Base-by-base conservation (phyloP, 2,329 filamentous ascomycete genomes). In the Ascochyta lentis region DNA sequence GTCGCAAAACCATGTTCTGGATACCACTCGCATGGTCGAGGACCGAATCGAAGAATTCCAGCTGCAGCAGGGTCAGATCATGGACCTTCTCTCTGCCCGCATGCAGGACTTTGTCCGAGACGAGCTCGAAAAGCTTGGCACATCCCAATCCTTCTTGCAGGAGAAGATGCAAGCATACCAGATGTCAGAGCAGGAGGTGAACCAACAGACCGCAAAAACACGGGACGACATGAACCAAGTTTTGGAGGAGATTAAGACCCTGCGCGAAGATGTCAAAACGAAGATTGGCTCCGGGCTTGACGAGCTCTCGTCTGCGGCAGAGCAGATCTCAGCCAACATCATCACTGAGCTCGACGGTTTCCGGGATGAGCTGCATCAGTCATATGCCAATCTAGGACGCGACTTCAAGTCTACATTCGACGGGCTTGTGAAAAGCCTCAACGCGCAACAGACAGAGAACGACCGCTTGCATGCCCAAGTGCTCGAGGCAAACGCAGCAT, bases 341-440 rank as follows among this genome's bases (percentile, higher is more conserved):
- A 85, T 96, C 56, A 89, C 85, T 55, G 94, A 98, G 75, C 84
- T 99, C 57, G 85, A 87, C 29, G 83, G 84, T n/a, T 96, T 98
- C 68, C 92, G 97, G 73, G 85, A 82, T 45, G 87, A 87, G 73
- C 84, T 98, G 27, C 92, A 96, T 67, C 79, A 85, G 12, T 97
- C 94, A 0, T 97, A 96, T 74, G 89, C 88, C 63, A 84, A 86
- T 1, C 83, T 98, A 2, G 92, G 92, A 8, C 88, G 88, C 56
- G 92, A 98, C 64, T 92, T 96, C 79, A 96, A 94, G 72, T 79
- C 80, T 5, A 85, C 94, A 23, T 96, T 98, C 64, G 92, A 96
- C 61, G 88, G 90, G 12, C 81, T 97, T 45, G 81, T 91, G 45
- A 86, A 84, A 60, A 88, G 92, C 64, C 83, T 97, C 51, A 85